Conservation (phyloP, 148 eudicot species). For the Beta vulgaris region DNA sequence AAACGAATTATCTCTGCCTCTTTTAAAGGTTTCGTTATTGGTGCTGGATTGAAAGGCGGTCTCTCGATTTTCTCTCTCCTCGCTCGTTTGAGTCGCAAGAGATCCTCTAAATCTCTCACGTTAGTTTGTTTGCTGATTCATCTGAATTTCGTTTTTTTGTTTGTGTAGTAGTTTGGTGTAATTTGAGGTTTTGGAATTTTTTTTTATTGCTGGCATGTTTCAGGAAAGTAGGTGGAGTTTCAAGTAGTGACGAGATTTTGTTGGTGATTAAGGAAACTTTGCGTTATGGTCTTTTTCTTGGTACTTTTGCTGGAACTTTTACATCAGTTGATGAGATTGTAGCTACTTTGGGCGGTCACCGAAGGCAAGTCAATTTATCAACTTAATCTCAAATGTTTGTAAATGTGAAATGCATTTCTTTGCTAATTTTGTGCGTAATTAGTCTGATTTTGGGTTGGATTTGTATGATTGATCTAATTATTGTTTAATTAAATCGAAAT, state of each 20-base stretch:
- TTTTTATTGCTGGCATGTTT: neutral
- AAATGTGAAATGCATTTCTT: neutral
- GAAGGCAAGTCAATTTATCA: conserved; percentile 45
- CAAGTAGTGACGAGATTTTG: conserved; percentile 55
- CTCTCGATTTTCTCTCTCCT: conserved; percentile 77
- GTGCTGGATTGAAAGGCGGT: conserved; percentile 95
- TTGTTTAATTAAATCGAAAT: neutral
- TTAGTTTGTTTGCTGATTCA: conserved; percentile 17
- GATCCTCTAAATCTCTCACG: conserved; percentile 39
- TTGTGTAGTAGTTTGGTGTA: neutral
- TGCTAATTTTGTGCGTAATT: neutral
- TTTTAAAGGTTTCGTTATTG: conserved; percentile 75
- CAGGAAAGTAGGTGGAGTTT: conserved; percentile 52
- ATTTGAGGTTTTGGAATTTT: neutral
- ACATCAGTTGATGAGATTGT: conserved; percentile 86
- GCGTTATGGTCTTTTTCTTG: conserved; percentile 90
- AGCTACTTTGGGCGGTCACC: conserved; percentile 81
- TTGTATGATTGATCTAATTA: neutral
- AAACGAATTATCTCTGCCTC: conserved; percentile 58
- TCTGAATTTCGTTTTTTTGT: neutral
- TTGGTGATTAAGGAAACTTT: conserved; percentile 71
- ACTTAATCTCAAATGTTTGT: neutral
- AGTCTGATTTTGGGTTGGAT: neutral
- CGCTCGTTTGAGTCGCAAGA: conserved; percentile 70
- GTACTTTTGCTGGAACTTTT: conserved; percentile 89